Base-by-base conservation (phyloP, 2,329 filamentous ascomycete genomes). In the Nothophaeocryptopus gaeumannii region DNA sequence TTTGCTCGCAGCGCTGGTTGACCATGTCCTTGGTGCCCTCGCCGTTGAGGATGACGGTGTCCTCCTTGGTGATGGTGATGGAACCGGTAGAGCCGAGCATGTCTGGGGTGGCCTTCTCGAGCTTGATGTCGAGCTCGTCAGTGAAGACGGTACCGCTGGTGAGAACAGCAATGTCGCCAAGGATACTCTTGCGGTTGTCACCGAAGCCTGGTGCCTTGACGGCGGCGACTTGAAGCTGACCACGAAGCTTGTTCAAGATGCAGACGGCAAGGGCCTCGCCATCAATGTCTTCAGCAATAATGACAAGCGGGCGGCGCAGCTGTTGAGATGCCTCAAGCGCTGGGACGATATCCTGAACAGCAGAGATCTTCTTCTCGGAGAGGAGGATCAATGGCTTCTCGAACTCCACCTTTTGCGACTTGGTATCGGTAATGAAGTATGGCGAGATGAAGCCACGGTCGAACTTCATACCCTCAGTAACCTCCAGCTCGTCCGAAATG, bases 341-440 rank as follows among this genome's bases (percentile, higher is more conserved):
- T 59, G 93, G 93, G 68, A 99, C 92, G 69, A 99, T 97, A 75
- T 99, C 93, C 79, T 97, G 92, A 53, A 97, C 93, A 54, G 91
- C 89, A 45, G 93, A 99, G 75, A 99, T 99, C 86, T 99, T 99
- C 88, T 96, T 97, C 84, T 99, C 93, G 8, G 93, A 97, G 48
- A 99, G 88, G 43, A 99, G 88, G 72, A 99, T 93, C 70, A 99
- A 77, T 60, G 93, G 93, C 83, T 99, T 97, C 85, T 99, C 93
- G 63, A 99, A 99, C 78, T 99, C 93, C 51, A 97, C 91, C 85
- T 99, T 99, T 74, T 95, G 90, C 53, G 91, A 75, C 86, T 99
- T 99, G 82, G 90, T 78, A 69, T 99, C 93, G 78, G 93, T 99
- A 80, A 99, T 99, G 82, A 99, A 99, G 85, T 99, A 99, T 64